Base-by-base conservation (phyloP, 2,329 filamentous ascomycete species). In the Botrytis hyacinthi region DNA sequence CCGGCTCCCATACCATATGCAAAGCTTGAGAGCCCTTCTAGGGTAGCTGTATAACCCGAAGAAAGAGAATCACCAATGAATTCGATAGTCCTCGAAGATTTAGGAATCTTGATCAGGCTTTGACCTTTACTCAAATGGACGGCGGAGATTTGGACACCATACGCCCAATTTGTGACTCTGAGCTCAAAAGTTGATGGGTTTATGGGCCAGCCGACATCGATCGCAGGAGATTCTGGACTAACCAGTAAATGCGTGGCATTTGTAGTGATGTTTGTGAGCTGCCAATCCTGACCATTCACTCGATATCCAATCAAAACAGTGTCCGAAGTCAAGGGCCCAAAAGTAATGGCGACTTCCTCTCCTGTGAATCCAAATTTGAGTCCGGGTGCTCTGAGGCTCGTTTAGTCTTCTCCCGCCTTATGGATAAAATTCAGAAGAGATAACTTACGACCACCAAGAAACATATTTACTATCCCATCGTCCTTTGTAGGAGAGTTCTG, bases 151-250 rank as follows among this genome's bases (percentile, higher is more conserved):
- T 90, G 88, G 5, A 90, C 84, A 3, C 88, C 88, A 76, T 86
- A 87, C 26, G 84, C 87, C 87, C 87, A 90, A 76, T 90, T 90
- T 1, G 88, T 88, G 26, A 90, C 88, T 75, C 87, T 82, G 77
- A 90, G 80, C 78, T 90, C 88, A 73, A 90, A 88, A 0, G 83
- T 85, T 46, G 84, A 83, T 1, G 85, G 84, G 59, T 79, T 83
- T 32, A 85, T 78, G 0, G 85, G 83, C 18, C 81, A 81, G 0
- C 83, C 85, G 57, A 84, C 78, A 68, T 84, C 83, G 16, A 86
- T 81, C 8, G 85, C 85, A 0, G 84, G 81, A 0, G 84, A 86
- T n/a, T 79, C 78, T 0, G 83, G 80, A 37, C 81, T 84, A 67
- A 89, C 82, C 65, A 91, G 84, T 29, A 89, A 84, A 78, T 90